phyloP scores from a whole-genome alignment of 352 stramenopile species.

The Phytophthora colocasiae region DNA sequence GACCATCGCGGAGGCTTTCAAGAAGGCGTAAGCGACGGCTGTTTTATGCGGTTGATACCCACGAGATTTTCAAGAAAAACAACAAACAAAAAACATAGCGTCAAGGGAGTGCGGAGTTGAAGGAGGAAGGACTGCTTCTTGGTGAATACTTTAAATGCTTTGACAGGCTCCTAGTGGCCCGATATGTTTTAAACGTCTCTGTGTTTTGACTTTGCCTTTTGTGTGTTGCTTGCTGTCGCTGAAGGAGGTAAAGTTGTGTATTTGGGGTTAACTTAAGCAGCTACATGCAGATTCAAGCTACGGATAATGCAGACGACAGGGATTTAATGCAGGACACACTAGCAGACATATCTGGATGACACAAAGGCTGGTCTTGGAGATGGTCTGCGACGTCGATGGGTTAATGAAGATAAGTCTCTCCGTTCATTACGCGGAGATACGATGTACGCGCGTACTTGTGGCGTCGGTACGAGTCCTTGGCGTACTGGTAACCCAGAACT shows the following conservation, averaged over 20 bases:
- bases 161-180: conserved; percentile 30
- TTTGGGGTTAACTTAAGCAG: conserved; percentile 31
- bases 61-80: conserved; percentile 18
- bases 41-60: conserved; percentile 13
- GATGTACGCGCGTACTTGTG: conserved; percentile 50
- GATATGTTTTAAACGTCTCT: conserved; percentile 25
- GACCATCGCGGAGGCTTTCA: conserved; percentile 82
- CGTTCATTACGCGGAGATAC: conserved; percentile 35
- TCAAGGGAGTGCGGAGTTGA: conserved; percentile 13
- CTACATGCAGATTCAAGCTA: conserved; percentile 15
- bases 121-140: conserved; percentile 2
- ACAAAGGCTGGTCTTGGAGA: conserved; percentile 4
- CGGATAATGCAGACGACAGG: not conserved
- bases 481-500: conserved; percentile 68
- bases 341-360: conserved; percentile 7
- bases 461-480: conserved; percentile 52
- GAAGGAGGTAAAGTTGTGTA: conserved; percentile 8
- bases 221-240: not conserved
- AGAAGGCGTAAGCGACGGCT: conserved; percentile 60
- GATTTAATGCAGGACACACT: conserved; percentile 14
- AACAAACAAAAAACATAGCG: conserved; percentile 8
- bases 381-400: conserved; percentile 4
- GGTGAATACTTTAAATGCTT: conserved; percentile 42
- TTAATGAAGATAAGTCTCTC: conserved; percentile 42
- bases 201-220: conserved; percentile 4